These are phyloP conservation scores for Pseudozyma thailandica DNA, from an alignment of 1,284 basidiomycete species.

Conservation along the genomic window DNA sequence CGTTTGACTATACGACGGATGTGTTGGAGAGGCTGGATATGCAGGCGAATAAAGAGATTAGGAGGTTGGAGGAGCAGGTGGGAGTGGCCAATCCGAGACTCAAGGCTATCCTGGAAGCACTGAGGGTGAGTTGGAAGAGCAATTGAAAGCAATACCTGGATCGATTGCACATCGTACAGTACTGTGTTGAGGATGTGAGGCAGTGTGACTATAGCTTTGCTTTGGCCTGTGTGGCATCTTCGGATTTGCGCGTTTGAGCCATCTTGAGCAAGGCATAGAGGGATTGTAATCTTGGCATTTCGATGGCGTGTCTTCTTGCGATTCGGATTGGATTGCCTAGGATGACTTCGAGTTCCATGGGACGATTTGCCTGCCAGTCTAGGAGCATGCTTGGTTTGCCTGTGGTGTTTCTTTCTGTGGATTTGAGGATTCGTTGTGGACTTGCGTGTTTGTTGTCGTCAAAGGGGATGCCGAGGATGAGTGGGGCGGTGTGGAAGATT, in stretches of 20 bases:
- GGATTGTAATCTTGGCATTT: constrained; percentile 69
- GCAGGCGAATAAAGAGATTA: constrained; percentile 52
- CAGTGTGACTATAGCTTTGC: constrained; percentile 19
- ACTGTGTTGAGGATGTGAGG: neutral
- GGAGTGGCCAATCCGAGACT: constrained; percentile 42
- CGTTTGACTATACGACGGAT: constrained; percentile 63
- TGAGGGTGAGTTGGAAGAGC: constrained; percentile 42
- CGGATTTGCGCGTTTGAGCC: constrained; percentile 61
- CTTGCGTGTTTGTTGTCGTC: constrained; percentile 67
- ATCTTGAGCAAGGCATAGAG: constrained; percentile 70
- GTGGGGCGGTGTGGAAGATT: constrained; percentile 67
- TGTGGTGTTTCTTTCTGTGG: constrained; percentile 68
- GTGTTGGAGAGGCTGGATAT: constrained; percentile 53
- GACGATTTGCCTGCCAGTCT: constrained; percentile 68
- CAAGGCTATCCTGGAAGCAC: constrained; percentile 46
- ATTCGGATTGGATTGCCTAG: constrained; percentile 66
- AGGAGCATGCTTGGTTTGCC: constrained; percentile 70
- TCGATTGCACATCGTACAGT: neutral
- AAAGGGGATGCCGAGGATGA: constrained; percentile 67
- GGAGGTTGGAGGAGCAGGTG: constrained; percentile 33
- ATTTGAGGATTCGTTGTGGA: constrained; percentile 68
- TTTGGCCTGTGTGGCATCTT: constrained; percentile 22
- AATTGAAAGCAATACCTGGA: constrained; percentile 1
- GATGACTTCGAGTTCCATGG: constrained; percentile 70
- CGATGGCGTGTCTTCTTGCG: constrained; percentile 66